Base-by-base conservation (phyloP, 768 basidiomycete species). In the Calocybe cyanea region DNA sequence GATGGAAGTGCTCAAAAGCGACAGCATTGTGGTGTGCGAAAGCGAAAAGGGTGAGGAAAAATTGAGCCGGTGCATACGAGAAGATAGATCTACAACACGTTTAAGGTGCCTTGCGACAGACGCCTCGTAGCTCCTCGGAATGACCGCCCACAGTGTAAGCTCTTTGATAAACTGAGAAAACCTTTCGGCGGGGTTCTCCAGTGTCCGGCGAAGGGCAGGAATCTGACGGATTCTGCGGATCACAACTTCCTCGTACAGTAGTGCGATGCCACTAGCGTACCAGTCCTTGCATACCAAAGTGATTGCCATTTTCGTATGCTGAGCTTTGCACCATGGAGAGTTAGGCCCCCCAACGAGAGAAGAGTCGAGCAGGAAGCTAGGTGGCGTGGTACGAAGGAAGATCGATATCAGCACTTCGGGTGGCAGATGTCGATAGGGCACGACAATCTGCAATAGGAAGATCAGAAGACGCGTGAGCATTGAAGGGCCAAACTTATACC, bases 281-380 rank as follows among this genome's bases (percentile, higher is more conserved):
- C 63, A 66, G 1, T 34, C 25, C 20, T 52, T 58, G 49, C 59
- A 67, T 13, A 66, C 64, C 9, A 49, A 24, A 11, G 52, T n/a
- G 9, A 63, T 15, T 6, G 54, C 10, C 25, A 46, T 41, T 38
- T 63, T 66, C 11, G 51, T 56, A 10, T 31, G 42, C 19, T 56
- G 24, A 1, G 59, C 52, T 18, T 48, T 40, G 11, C 51, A 57
- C 61, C 62, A 65, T 0, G 57, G 32, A 2, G 61, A 58, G 10
- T 46, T 40, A 3, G 52, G 57, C 9, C 56, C 53, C 0, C 46
- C 13, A 23, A 39, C 40, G 1, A 53, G 17, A 11, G 45, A 53
- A 3, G 53, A 37, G 24, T 54, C 47, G 10, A 66, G 45, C 5
- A 60, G 28, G 44, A 52, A 58, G 7, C 38, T 45, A 0, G 57